Evolutionary conservation across 441 rosid species (phyloP).

Genomic region (Bocquillonia castaneifolia): DNA sequence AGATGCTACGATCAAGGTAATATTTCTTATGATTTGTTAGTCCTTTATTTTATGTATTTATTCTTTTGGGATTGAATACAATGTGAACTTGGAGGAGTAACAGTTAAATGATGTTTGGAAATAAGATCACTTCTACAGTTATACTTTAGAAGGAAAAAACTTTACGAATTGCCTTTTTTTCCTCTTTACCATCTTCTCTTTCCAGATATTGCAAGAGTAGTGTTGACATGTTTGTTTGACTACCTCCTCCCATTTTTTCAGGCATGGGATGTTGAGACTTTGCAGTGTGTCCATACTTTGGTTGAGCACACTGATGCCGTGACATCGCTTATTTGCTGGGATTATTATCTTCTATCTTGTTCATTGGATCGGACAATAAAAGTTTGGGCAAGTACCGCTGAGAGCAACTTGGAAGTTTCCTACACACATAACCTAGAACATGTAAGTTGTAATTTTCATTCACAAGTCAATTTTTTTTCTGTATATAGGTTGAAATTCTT

Average conservation of each 20-base stretch:
- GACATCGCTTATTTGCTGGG: conserved; percentile 85
- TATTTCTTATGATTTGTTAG: background rate
- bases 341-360: conserved; percentile 77
- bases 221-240: background rate
- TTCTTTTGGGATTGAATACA: background rate
- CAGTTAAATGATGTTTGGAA: too few species aligned
- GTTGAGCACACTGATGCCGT: conserved; percentile 69
- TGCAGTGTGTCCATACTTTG: conserved; percentile 66
- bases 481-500: background rate
- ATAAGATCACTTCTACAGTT: too few species aligned
- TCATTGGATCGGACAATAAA: conserved; percentile 78
- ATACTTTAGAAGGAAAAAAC: too few species aligned
- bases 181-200: background rate
- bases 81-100: too few species aligned
- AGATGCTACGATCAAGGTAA: conserved; percentile 70
- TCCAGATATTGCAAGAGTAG: background rate
- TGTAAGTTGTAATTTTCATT: too few species aligned
- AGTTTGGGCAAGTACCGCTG: conserved; percentile 77
- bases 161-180: too few species aligned
- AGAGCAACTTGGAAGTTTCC: conserved; percentile 60
- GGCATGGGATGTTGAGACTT: conserved; percentile 70
- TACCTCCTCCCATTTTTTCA: conserved; percentile 2
- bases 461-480: background rate
- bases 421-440: conserved; percentile 62
- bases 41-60: background rate